Evolutionary conservation across 148 eudicot genomes (phyloP).

Genomic region (Persicaria maculosa): DNA sequence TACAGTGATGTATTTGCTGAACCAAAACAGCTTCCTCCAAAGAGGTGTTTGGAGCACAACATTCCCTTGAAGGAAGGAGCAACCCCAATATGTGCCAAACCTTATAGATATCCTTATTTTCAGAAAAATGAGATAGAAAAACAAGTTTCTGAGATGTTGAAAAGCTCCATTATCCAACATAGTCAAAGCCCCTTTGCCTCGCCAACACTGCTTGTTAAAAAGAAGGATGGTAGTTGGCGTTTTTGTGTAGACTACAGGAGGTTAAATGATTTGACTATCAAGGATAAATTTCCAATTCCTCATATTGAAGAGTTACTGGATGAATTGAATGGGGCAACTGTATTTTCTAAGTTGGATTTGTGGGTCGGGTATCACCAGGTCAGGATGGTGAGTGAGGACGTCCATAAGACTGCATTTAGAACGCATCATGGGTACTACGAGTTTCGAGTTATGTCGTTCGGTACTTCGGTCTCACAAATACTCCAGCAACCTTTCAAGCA

Average conservation of each 20-base stretch:
- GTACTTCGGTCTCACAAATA: neutral
- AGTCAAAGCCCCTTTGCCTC: neutral
- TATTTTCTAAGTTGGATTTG: neutral
- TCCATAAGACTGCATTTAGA: neutral
- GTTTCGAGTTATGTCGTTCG: neutral
- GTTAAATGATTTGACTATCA: neutral
- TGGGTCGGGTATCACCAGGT: neutral
- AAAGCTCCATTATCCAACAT: neutral
- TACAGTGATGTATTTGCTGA: too few relatives aligned
- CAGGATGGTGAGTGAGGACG: neutral
- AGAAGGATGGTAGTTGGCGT: conserved; percentile 4
- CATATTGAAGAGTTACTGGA: neutral
- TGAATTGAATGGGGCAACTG: neutral
- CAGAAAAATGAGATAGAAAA: neutral
- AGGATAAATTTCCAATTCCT: neutral
- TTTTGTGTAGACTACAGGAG: neutral
- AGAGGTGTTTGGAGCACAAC: neutral
- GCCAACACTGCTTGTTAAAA: neutral
- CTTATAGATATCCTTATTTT: neutral
- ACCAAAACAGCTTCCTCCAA: neutral
- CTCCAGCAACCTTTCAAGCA: neutral
- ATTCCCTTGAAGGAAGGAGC: neutral
- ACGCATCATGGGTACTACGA: neutral
- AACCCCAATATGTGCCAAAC: neutral
- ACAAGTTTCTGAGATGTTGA: neutral